phyloP scores from a whole-genome alignment of 306 rosid genomes.

The apple (Malus domestica) region DNA sequence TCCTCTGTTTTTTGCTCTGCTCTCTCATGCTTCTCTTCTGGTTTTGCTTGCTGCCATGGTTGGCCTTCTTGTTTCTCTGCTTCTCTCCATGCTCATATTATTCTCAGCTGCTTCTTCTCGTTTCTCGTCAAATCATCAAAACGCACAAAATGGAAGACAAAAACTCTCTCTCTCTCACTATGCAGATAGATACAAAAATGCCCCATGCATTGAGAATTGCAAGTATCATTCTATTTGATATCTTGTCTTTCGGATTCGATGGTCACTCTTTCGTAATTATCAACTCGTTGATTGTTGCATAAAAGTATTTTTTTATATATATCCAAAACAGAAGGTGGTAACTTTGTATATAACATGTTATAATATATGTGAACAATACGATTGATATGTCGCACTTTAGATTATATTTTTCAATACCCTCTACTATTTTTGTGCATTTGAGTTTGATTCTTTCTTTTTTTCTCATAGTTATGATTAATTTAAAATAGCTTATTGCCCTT shows the following conservation, averaged over 20 bases:
- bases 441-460: too few relatives aligned
- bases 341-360: too few relatives aligned
- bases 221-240: constrained; percentile 2
- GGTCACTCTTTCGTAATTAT: neutral
- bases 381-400: too few relatives aligned
- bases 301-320: too few relatives aligned
- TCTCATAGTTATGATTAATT: too few relatives aligned
- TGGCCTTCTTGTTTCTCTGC: constrained; percentile 48
- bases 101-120: neutral
- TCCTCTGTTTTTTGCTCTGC: neutral
- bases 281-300: neutral
- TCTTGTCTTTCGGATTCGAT: neutral
- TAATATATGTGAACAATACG: too few relatives aligned
- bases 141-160: neutral
- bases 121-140: neutral
- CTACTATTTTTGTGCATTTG: too few relatives aligned
- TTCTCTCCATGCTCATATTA: constrained; percentile 37
- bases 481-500: too few relatives aligned
- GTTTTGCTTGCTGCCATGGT: constrained; percentile 28
- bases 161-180: neutral
- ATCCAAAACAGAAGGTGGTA: too few relatives aligned
- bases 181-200: constrained; percentile 2
- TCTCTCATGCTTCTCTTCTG: constrained; percentile 12
- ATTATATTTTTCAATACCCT: neutral
- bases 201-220: constrained; percentile 3